Conservation (phyloP, 768 basidiomycete species). For the Mycena albidolilacea region DNA sequence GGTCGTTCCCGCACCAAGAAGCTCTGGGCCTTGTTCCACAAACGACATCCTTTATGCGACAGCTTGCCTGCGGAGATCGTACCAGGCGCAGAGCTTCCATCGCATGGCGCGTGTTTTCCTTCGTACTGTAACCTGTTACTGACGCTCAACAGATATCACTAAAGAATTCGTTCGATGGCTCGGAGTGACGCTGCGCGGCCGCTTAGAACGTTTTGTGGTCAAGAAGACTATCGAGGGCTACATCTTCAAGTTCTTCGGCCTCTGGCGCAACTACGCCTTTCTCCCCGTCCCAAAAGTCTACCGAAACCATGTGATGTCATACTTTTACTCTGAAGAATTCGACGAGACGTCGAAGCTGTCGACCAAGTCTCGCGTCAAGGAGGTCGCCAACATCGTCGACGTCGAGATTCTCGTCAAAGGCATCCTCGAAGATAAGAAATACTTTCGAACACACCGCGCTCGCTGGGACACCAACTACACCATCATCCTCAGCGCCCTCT, state of each 20-base stretch:
- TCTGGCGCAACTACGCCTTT: background rate
- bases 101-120: too few species aligned
- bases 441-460: background rate
- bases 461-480: background rate
- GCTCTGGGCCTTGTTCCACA: too few species aligned
- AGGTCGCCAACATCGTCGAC: constrained; percentile 1
- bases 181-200: too few species aligned
- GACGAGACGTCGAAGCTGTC: constrained; percentile 9
- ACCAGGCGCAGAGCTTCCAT: too few species aligned
- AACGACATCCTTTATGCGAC: too few species aligned
- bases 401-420: constrained; percentile 1
- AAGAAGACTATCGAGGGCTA: background rate
- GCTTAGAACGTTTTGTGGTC: too few species aligned
- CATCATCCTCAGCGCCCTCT: background rate
- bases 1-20: too few species aligned
- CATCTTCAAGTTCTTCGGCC: constrained; percentile 8
- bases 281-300: background rate
- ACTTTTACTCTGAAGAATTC: constrained; percentile 3
- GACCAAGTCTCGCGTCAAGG: background rate
- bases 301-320: background rate
- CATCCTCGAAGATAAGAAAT: background rate
- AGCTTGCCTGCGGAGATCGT: too few species aligned
- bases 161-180: too few species aligned
- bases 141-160: too few species aligned
- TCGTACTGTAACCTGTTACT: too few species aligned